Base-by-base conservation (phyloP, 2,329 filamentous ascomycete species). In the Paraconiothyrium brasiliense region DNA sequence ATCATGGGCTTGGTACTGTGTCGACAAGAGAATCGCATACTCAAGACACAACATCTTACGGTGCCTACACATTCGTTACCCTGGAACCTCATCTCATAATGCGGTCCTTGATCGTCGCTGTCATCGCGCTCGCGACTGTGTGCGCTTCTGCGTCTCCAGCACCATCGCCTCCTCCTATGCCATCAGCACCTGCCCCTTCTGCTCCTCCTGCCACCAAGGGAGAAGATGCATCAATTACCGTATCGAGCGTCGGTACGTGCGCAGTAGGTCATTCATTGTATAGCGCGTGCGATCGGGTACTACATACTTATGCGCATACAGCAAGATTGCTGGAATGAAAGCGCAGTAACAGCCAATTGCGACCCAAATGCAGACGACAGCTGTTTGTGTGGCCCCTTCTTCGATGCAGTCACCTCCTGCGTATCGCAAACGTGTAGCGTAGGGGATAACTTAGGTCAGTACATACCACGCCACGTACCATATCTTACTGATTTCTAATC, bases 271-370 rank as follows among this genome's bases (percentile, higher is more conserved):
- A 24, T 22, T 34, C 49, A 50, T 14, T 16, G n/a, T 44, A 30
- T 30, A 6, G 16, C 34, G 14, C 32, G 46, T n/a, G 4, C 14
- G 22, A 43, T 43, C 11, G 54, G n/a, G 37, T 20, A 11, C 34
- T 13, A 35, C n/a, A 54, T 32, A 22, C 59, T 61, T 22, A 61
- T 55, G 11, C 8, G 9, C 10, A 5, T 2, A 58, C 41, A 77
- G 75, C 64, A 63, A 57, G 67, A 74, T 35, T 78, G 75, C 60
- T 78, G 74, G 74, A 75, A 77, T 44, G 70, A 76, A 60, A 69
- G 68, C 4, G 74, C 70, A 22, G 68, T 56, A 34, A 51, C 63
- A 39, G 72, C 70, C 32, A 59, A 56, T 3, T 78, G 75, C 57
- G 73, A 78, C 51, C 75, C 75, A 4, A 73, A 76, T 27, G 48